A percentile compares a stretch with the other conserved stretches of the same genome.
phyloP scores from a whole-genome alignment of 139 green algal species.

The Chlamydomonas schloesseri region DNA sequence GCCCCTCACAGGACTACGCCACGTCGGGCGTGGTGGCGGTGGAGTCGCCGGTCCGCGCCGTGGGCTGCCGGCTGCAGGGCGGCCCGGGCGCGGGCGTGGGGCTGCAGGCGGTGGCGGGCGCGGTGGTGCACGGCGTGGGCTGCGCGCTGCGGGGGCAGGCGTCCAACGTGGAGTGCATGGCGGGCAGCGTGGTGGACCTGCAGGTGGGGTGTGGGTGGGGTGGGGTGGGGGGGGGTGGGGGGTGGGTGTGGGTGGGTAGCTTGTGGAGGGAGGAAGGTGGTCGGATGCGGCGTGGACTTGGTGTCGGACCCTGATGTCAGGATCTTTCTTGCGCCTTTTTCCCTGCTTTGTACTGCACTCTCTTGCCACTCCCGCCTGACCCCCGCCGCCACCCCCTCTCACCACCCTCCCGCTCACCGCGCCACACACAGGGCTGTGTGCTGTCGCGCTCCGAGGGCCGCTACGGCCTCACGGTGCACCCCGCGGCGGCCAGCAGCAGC shows the following conservation, averaged over 20 bases:
- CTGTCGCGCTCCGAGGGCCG: conserved; percentile 8
- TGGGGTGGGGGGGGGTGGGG: neutral
- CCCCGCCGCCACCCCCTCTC: neutral
- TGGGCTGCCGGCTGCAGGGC: conserved; percentile 21
- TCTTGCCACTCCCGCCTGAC: too few relatives aligned
- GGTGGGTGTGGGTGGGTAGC: neutral
- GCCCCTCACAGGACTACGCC: neutral
- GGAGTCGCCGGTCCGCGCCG: neutral
- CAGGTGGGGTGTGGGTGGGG: neutral
- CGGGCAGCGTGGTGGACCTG: conserved; percentile 8
- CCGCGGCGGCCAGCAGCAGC: neutral
- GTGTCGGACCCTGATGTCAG: too few relatives aligned
- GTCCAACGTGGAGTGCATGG: conserved; percentile 19
- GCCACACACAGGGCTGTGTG: conserved; percentile 11
- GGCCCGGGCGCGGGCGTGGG: neutral
- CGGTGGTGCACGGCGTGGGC: neutral
- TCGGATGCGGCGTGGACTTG: too few relatives aligned
- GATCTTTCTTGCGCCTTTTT: too few relatives aligned
- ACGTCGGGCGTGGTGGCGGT: conserved; percentile 9
- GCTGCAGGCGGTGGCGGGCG: conserved; percentile 1
- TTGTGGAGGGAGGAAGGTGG: neutral
- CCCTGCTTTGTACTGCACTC: too few relatives aligned
- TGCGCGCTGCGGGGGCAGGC: conserved; percentile 21
- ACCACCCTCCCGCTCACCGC: neutral
- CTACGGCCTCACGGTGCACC: conserved; percentile 23